Base-by-base conservation (phyloP, 441 rosid genomes). In the Rhodomyrtus psidioides region DNA sequence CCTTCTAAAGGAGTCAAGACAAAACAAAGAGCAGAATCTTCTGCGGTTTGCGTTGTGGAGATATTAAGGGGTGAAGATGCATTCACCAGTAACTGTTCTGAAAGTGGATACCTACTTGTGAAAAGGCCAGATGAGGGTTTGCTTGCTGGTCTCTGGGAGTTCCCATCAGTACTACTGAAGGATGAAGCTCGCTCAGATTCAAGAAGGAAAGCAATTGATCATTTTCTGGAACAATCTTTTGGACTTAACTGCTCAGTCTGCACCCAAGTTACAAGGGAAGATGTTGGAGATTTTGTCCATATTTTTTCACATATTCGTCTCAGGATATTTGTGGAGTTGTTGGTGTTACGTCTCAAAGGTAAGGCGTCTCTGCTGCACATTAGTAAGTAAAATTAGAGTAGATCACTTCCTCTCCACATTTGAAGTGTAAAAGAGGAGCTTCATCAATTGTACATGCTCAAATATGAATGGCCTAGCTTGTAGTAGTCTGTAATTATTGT, bases 71-170 rank as follows among this genome's bases (percentile, higher is more conserved):
- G 87, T 76, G 51, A 85, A 28, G 87, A 87, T 87, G n/a, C 49
- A 62, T 83, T 53, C 14, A 88, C 87, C 70, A 84, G 81, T 83
- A 89, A 86, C 53, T 89, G 89, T 87, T 82, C 93, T 79, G 91
- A 89, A 84, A 91, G 95, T 83, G 88, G 85, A 83, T 94, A 92
- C 92, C 93, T 95, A 92, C 94, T 97, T 5, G 90, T 95, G 83
- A 95, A 93, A 89, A 95, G 98, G 91, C 98, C 98, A 56, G 92
- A 94, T 74, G 94, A 89, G 74, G 98, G 99, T 83, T 89, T 97
- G 88, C 99, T 97, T 88, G 98, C 98, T 82, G 98, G 99, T 89
- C 97, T 97, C 54, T 95, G 98, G 99, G 99, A 97, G 92, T 97
- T 97, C 86, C 98, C 99, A 46, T 91, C 95, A 55, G 92, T 94